Base-by-base conservation (phyloP, 768 basidiomycete species). In the Saitozyma sp. region DNA sequence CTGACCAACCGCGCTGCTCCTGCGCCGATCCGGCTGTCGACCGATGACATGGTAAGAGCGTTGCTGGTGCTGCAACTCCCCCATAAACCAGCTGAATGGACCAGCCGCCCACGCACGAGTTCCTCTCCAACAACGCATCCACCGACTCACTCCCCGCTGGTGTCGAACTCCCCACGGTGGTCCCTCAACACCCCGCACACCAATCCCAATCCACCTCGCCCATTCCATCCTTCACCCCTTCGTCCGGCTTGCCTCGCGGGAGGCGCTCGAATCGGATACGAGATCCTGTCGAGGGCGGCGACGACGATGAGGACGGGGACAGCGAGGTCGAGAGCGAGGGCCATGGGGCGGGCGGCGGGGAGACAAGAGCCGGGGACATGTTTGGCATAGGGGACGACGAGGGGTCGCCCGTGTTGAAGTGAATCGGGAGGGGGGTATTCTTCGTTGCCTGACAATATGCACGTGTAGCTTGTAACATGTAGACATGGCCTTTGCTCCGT, bases 61-160 rank as follows among this genome's bases (percentile, higher is more conserved):
- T 16, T 20, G 2, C 14, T 53, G 51, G 29, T 41, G 10, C 9
- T 16, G 19, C 38, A 8, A 56, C 37, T 6, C 5, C 13, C 14
- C 54, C 11, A n/a, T n/a, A n/a, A n/a, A 14, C 7, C 45, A 56
- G 59, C 63, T 58, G 54, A 54, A 45, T 17, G 9, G 10, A 50
- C 8, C 40, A 75, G 73, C 73, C 73, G 8, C 61, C 73, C 17
- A 37, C 68, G 39, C 60, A 68, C 13, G 54, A 63, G 2, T 75
- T 75, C 62, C 70, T 70, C 17, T 55, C 63, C 48, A 68, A 72
- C 46, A 72, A 75, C 55, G 70, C 68, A 0, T 75, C 73, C 10
- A 68, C 68, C 20, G 73, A 75, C 42, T 71, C 70, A 10, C 65
- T 75, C 2, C 73, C 73, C 6, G 40, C 59, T 10, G 62, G 67